These are phyloP conservation scores for Colletotrichum sp. DNA, from an alignment of 2,329 filamentous ascomycete species.

Conservation along the genomic window DNA sequence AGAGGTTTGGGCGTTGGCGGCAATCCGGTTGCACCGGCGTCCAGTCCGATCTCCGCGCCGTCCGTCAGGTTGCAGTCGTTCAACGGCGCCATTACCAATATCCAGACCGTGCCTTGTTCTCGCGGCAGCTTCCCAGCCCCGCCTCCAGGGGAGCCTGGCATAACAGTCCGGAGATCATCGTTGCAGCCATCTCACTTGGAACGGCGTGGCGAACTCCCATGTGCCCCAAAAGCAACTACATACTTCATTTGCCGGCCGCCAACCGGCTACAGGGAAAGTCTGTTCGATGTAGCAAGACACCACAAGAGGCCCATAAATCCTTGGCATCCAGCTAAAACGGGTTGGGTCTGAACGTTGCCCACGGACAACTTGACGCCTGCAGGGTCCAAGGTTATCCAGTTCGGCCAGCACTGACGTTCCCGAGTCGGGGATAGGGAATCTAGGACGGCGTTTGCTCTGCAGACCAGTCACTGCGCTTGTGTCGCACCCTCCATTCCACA, in stretches of 20 bases:
- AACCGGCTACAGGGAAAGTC: not conserved
- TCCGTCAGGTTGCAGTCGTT: not conserved
- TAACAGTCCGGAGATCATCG: slow-evolving; percentile 8
- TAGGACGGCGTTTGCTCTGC: not conserved
- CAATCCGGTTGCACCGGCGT: not conserved
- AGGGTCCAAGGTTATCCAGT: not conserved
- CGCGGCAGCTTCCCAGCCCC: not conserved
- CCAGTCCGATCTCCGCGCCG: not conserved
- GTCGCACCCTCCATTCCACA: not conserved
- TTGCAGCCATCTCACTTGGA: not conserved
- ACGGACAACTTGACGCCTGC: not conserved
- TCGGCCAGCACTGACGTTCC: not conserved
- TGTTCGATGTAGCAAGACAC: not conserved
- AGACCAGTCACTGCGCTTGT: not conserved
- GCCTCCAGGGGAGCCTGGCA: not conserved
- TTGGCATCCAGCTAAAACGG: not conserved
- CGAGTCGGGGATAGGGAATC: not conserved
- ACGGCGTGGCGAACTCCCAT: not conserved
- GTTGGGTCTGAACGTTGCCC: not conserved
- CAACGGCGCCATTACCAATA: not conserved
- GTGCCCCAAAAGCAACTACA: not conserved
- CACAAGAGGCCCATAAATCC: not conserved
- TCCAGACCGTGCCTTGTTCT: not conserved
- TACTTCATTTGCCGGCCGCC: not conserved
- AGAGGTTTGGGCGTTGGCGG: not conserved